Conservation (phyloP, 2,329 filamentous ascomycete species). For the Alternaria burnsii region DNA sequence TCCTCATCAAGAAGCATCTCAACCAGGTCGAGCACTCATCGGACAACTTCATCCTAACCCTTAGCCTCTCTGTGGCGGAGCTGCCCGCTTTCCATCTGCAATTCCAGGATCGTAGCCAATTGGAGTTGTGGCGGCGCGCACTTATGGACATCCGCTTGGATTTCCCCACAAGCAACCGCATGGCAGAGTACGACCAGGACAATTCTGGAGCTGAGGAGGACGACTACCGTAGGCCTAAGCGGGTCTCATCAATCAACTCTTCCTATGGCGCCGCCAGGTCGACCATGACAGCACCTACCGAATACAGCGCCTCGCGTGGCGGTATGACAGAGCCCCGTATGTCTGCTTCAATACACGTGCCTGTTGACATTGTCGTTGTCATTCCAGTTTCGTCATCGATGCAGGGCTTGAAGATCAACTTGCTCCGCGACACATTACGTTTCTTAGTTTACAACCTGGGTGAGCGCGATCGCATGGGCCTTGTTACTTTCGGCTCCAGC, state of each 20-base stretch:
- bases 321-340: constrained; percentile 56
- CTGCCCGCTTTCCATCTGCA: constrained; percentile 93
- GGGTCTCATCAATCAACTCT: constrained; percentile 85
- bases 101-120: constrained; percentile 82
- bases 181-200: constrained; percentile 79
- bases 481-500: constrained; percentile 96
- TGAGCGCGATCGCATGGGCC: constrained; percentile 92
- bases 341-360: constrained; percentile 76
- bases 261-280: constrained; percentile 84
- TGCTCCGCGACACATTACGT: constrained; percentile 88
- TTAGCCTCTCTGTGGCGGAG: constrained; percentile 90
- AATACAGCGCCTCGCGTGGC: constrained; percentile 77
- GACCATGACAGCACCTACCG: constrained; percentile 85
- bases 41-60: constrained; percentile 85
- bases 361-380: constrained; percentile 93
- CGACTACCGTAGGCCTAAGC: constrained; percentile 74
- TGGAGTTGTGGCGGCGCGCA: constrained; percentile 90
- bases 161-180: constrained; percentile 65
- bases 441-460: constrained; percentile 92
- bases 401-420: constrained; percentile 98
- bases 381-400: constrained; percentile 98
- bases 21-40: constrained; percentile 79
- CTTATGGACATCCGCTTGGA: constrained; percentile 82
- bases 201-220: constrained; percentile 88
- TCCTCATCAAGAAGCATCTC: constrained; percentile 96